A percentile compares a stretch with the other conserved stretches of the same genome.
Evolutionary conservation across 768 basidiomycete genomes (phyloP).

Genomic region (Amanita molliuscula): DNA sequence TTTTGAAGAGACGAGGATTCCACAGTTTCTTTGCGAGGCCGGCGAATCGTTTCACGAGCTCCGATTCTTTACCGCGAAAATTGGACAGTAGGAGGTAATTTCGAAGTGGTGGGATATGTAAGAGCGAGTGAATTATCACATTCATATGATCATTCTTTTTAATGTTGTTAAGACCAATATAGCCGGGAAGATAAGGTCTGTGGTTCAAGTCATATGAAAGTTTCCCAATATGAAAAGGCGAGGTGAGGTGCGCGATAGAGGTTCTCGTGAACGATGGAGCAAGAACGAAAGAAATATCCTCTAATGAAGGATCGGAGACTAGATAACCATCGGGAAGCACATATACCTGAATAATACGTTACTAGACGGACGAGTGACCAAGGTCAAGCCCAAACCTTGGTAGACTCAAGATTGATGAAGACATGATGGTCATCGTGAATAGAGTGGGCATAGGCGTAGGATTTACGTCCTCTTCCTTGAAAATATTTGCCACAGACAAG

Average conservation of each 20-base stretch:
- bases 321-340: constrained; percentile 95
- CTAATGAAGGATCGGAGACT: constrained; percentile 92
- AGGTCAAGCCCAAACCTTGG: constrained; percentile 48
- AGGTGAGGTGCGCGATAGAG: constrained; percentile 45
- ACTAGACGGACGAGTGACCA: constrained; percentile 1
- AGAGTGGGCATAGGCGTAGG: constrained; percentile 93
- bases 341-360: constrained; percentile 58
- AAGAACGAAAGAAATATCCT: constrained; percentile 89
- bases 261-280: constrained; percentile 72
- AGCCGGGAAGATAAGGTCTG: constrained; percentile 83
- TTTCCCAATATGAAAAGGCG: constrained; percentile 49
- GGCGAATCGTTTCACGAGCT: constrained; percentile 83
- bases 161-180: constrained; percentile 96
- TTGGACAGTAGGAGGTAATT: constrained; percentile 77
- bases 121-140: constrained; percentile 86
- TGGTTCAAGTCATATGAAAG: constrained; percentile 79
- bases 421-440: constrained; percentile 98
- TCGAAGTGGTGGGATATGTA: constrained; percentile 85
- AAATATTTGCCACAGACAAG: constrained; percentile 98
- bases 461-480: constrained; percentile 88
- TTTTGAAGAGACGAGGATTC: constrained; percentile 95
- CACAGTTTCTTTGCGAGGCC: constrained; percentile 87
- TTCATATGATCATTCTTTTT: constrained; percentile 97
- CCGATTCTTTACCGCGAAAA: constrained; percentile 66
- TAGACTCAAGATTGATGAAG: constrained; percentile 90